phyloP scores from a whole-genome alignment of 495 filamentous ascomycete species.

The Penicillium lagena region DNA sequence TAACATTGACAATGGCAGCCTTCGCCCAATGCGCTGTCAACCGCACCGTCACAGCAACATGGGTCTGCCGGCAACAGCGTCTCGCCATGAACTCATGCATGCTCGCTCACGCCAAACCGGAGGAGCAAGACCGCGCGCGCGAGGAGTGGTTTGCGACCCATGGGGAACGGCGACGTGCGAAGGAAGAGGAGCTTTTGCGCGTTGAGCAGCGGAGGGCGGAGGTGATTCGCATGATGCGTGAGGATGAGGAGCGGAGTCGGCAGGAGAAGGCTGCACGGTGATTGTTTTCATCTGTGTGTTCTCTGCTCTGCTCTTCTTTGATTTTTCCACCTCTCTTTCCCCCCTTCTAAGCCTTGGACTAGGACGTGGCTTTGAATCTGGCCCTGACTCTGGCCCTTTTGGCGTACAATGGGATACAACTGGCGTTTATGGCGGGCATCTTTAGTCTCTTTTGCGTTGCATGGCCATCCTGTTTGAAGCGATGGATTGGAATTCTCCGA shows the following conservation, averaged over 20 bases:
- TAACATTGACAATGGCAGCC: slow-evolving; percentile 39
- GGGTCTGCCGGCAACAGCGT: slow-evolving; percentile 72
- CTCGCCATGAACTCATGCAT: slow-evolving; percentile 92
- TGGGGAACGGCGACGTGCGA: slow-evolving; percentile 56
- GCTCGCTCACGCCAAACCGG: slow-evolving; percentile 73
- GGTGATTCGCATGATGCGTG: slow-evolving; percentile 48
- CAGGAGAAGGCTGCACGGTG: slow-evolving; percentile 16
- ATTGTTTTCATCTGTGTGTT: slow-evolving; percentile 4
- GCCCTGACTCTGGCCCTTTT: slow-evolving; percentile 6
- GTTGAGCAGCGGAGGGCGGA: slow-evolving; percentile 41
- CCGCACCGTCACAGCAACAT: slow-evolving; percentile 79
- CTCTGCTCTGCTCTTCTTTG: not conserved
- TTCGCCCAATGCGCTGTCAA: slow-evolving; percentile 85
- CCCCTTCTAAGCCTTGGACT: not conserved
- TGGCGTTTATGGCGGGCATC: slow-evolving; percentile 23
- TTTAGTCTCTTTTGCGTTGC: slow-evolving; percentile 16
- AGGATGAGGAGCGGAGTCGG: slow-evolving; percentile 38
- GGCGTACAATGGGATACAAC: slow-evolving; percentile 14
- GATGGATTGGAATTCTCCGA: slow-evolving; percentile 7
- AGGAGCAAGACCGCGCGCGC: slow-evolving; percentile 79
- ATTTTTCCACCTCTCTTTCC: slow-evolving; percentile 1
- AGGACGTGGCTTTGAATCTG: not conserved
- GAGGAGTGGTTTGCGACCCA: slow-evolving; percentile 86
- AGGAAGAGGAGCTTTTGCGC: slow-evolving; percentile 50
- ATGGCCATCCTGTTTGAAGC: slow-evolving; percentile 12